These are phyloP conservation scores for Rusavskia elegans DNA, from an alignment of 495 filamentous ascomycete species.

Conservation along the genomic window DNA sequence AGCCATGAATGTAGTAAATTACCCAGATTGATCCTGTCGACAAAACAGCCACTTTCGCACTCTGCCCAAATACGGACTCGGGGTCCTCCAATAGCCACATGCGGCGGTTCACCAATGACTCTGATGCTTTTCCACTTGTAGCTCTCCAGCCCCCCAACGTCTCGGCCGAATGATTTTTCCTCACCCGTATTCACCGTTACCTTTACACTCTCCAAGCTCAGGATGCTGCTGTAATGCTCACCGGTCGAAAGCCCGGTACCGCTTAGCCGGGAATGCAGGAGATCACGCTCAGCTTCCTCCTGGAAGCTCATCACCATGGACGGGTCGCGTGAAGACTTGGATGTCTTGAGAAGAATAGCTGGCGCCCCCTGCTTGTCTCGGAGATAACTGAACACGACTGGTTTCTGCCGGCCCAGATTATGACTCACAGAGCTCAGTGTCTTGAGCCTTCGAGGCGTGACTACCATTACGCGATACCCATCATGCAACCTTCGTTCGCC, in stretches of 20 bases:
- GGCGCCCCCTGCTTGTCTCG: slow-evolving; percentile 50
- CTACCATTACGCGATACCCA: slow-evolving; percentile 58
- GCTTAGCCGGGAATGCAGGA: slow-evolving; percentile 45
- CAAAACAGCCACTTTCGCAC: slow-evolving; percentile 49
- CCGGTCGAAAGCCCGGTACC: slow-evolving; percentile 2
- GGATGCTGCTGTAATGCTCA: not conserved
- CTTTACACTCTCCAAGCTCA: not conserved
- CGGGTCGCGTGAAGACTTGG: slow-evolving; percentile 44
- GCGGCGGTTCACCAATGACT: slow-evolving; percentile 23
- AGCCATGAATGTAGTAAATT: not conserved
- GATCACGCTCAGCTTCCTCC: slow-evolving; percentile 46
- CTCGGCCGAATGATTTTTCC: not conserved
- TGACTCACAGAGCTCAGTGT: slow-evolving; percentile 58
- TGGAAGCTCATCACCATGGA: slow-evolving; percentile 62
- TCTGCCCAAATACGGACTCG: slow-evolving; percentile 50
- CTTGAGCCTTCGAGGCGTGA: slow-evolving; percentile 61
- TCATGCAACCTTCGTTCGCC: slow-evolving; percentile 52
- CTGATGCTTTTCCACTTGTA: slow-evolving; percentile 12
- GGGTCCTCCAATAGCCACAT: slow-evolving; percentile 20
- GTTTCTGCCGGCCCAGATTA: slow-evolving; percentile 37
- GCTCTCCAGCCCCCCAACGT: not conserved
- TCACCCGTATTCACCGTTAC: not conserved
- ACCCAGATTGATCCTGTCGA: slow-evolving; percentile 61
- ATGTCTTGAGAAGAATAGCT: slow-evolving; percentile 52
- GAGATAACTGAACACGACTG: slow-evolving; percentile 57